phyloP scores from a whole-genome alignment of 1,284 basidiomycete species.

The Ceratobasidium sp. region DNA sequence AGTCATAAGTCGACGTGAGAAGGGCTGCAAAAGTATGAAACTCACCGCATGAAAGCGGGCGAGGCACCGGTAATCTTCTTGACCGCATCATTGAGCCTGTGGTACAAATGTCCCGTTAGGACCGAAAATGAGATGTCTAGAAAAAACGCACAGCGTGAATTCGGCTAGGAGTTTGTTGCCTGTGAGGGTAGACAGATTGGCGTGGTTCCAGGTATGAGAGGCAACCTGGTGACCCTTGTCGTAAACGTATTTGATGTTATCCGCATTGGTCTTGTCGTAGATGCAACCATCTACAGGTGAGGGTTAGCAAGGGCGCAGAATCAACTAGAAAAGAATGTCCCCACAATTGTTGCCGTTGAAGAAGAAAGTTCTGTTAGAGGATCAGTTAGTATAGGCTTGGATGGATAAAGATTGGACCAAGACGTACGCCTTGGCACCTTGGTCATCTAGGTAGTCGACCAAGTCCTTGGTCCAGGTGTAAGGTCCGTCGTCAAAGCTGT shows the following conservation, averaged over 20 bases:
- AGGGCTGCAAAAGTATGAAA: background rate
- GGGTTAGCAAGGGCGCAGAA: background rate
- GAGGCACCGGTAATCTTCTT: constrained; percentile 11
- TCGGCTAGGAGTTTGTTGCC: background rate
- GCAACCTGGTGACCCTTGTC: constrained; percentile 22
- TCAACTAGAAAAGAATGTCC: background rate
- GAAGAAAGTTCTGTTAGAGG: constrained; percentile 11
- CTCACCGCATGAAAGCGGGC: constrained; percentile 38
- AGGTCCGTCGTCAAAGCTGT: constrained; percentile 36
- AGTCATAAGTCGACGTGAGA: background rate
- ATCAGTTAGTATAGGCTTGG: background rate
- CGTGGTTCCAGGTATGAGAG: constrained; percentile 16
- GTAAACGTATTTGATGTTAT: constrained; percentile 16
- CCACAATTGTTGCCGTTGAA: constrained; percentile 31
- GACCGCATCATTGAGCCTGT: constrained; percentile 29
- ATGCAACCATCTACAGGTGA: constrained; percentile 20
- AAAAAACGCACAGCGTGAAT: background rate
- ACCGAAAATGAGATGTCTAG: background rate
- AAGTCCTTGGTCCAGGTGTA: constrained; percentile 19
- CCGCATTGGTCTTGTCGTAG: constrained; percentile 3
- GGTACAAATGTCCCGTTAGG: background rate
- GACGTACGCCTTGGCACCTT: constrained; percentile 19
- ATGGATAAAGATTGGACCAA: background rate
- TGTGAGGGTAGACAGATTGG: background rate
- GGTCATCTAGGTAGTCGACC: background rate